A percentile compares a stretch with the other conserved stretches of the same genome.
Evolutionary conservation across 306 rosid genomes (phyloP).

Genomic region (Luffa acutangula): DNA sequence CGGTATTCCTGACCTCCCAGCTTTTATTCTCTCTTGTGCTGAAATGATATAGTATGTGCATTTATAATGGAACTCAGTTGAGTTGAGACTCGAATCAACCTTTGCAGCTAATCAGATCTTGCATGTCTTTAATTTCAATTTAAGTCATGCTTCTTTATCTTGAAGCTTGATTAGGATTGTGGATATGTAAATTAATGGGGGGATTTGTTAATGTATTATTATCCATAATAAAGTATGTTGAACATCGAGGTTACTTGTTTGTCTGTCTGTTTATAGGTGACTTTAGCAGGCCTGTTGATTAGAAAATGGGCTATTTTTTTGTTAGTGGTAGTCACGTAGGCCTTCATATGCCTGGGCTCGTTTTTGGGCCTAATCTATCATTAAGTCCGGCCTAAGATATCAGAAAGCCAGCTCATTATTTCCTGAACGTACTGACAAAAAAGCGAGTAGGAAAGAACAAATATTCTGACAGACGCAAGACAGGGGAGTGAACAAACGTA

Average conservation of each 20-base stretch:
- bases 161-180: not conserved
- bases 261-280: not conserved
- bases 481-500: not conserved
- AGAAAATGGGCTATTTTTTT: too few species aligned
- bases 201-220: not conserved
- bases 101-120: not conserved
- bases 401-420: not conserved
- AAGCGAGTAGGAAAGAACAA: conserved; percentile 5
- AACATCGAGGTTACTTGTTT: not conserved
- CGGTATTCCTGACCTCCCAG: not conserved
- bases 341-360: not conserved
- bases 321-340: not conserved
- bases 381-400: not conserved
- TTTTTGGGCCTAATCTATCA: not conserved
- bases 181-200: not conserved
- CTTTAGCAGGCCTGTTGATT: not conserved
- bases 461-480: not conserved
- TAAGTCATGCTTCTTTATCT: not conserved
- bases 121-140: not conserved
- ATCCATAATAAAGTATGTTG: not conserved
- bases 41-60: not conserved
- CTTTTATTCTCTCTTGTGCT: not conserved
- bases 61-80: not conserved
- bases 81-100: not conserved
- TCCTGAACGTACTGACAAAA: not conserved